These are phyloP conservation scores for Brassica carinata DNA, from an alignment of 345 rosid genomes.

Conservation along the genomic window DNA sequence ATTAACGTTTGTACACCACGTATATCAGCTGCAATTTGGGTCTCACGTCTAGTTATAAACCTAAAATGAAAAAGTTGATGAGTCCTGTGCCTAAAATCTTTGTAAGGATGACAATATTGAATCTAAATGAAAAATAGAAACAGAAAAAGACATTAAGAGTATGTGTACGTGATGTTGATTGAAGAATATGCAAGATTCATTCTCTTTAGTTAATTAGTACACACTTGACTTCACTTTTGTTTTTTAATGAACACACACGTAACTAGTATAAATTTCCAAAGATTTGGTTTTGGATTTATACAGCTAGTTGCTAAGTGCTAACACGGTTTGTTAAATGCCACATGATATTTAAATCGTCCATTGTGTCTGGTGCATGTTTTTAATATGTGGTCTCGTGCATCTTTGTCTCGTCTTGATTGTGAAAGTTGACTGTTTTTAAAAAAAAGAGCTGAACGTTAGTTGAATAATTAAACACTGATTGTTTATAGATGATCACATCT, in stretches of 20 bases:
- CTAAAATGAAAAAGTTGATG: background rate
- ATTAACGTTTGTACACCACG: background rate
- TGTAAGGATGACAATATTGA: background rate
- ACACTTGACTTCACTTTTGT: constrained; percentile 14
- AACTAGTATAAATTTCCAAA: background rate
- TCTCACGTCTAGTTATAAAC: constrained; percentile 7
- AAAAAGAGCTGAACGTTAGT: background rate
- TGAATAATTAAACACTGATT: background rate
- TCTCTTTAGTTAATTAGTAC: background rate
- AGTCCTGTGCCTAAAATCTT: background rate
- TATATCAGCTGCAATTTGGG: background rate
- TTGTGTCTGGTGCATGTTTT: constrained; percentile 17
- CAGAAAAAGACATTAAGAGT: background rate
- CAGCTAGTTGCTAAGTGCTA: constrained; percentile 14
- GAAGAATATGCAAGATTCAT: constrained; percentile 17
- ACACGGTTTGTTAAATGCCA: constrained; percentile 15
- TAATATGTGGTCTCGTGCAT: constrained; percentile 18
- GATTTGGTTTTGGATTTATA: constrained; percentile 22
- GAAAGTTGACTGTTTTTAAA: constrained; percentile 5
- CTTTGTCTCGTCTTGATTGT: constrained; percentile 30
- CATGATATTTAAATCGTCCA: constrained; percentile 20
- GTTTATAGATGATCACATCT: background rate
- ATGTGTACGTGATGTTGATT: background rate
- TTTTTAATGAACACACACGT: background rate
- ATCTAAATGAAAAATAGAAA: background rate